Evolutionary conservation across 306 rosid genomes (phyloP), one percentile per base, ranked within the genome.

Genomic region (Medicago lupulina): DNA sequence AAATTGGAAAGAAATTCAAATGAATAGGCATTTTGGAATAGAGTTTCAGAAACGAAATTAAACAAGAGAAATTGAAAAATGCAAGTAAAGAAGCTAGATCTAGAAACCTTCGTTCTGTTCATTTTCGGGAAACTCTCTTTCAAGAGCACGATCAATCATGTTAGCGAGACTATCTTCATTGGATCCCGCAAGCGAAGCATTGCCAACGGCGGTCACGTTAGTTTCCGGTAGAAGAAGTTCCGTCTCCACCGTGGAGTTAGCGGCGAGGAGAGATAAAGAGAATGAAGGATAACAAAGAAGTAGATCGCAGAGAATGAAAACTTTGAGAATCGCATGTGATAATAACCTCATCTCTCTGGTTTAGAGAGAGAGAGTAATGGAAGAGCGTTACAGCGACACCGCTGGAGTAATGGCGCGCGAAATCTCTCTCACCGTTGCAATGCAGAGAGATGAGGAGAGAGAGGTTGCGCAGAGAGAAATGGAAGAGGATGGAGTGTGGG

Each of bases 121-220:
- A 57, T 88, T 90, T 68, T 95, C 99, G 4, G 93, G 91, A 57
- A 95, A 95, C 84, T 95, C 97, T 60, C 92, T 76, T 74, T 89
- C 89, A 8, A 92, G 90, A 71, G 99, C 99, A 69, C 93, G 97
- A 85, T 95, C 99, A 78, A 95, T 89, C 90, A 92, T 90, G 84
- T 80, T 83, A 31, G 97, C 97, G 66, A 95, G 85, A 81, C 97
- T 92, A 38, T 86, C 89, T 1, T 68, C 95, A 14, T 55, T 51
- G 84, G 98, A 91, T 89, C 93, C 85, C 67, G 75, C 83, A 7
- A 77, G 85, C 38, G 92, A 86, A 14, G 85, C 88, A 85, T 92
- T 95, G 7, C 67, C 81, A 36, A 13, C 25, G 43, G 71, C 70
- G 66, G 88, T 87, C 47, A 74, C 89, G 85, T 90, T 90, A 83